Evolutionary conservation across 176 grass and related monocot species (phyloP), one percentile per base, ranked within the genome.

Genomic region (Triticum dicoccoides): DNA sequence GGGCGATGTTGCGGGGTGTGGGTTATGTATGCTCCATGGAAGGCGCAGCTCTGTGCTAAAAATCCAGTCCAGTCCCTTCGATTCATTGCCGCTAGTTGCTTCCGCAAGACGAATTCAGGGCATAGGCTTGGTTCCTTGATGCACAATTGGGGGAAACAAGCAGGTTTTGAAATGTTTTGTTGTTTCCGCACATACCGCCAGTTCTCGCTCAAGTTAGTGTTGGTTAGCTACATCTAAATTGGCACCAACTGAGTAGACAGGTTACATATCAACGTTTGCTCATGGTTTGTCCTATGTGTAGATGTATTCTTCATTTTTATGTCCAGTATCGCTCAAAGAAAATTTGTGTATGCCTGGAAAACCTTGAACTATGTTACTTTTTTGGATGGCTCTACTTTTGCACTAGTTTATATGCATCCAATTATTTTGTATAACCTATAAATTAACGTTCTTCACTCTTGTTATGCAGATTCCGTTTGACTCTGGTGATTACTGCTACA

Each of bases 401-500:
- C 25, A 24, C 25, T 25, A 25, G 25, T 25, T 25, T 25, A 25
- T 25, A 25, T 25, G 25, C 25, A 25, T 25, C 25, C 25, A 25
- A 25, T 25, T 25, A 25, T 25, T 25, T 25, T 25, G 25, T 25
- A 25, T 25, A 25, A 25, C 25, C 25, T 25, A 25, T 25, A 25
- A 25, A 25, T 25, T 25, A 66, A 79, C 83, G 76, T n/a, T 37
- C 56, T 33, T 84, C 3, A 71, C 17, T 79, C 71, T 24, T 89
- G 33, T 63, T 71, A 37, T 88, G 80, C 91, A 96, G 91, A 79
- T 91, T 96, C 78, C 94, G 91, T 93, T 87, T 93, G 77, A 96
- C 94, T n/a, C 83, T 96, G 86, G 82, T 96, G 13, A 65, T 78
- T 23, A 93, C 94, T n/a, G 91, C 94, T 83, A 85, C 86, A 24